Conservation (phyloP, 2,329 filamentous ascomycete genomes). For the Neospermospora avenae region DNA sequence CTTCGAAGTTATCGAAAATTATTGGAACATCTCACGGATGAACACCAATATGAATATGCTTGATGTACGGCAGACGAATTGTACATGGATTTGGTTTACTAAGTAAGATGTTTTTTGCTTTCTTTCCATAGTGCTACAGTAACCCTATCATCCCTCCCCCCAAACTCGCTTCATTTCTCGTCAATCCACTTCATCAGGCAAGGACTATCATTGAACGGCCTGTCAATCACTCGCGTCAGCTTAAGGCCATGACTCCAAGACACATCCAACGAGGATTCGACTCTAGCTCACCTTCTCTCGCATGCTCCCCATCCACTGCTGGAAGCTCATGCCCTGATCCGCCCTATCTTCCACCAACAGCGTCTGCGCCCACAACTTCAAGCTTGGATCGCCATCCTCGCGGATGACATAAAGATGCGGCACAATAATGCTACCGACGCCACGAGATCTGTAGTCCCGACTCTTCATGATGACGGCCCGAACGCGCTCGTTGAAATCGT, state of each 20-base stretch:
- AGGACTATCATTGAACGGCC: conserved; percentile 30
- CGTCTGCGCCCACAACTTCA: conserved; percentile 96
- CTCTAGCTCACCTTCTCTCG: conserved; percentile 79
- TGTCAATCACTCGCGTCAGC: conserved; percentile 28
- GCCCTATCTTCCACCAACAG: conserved; percentile 91
- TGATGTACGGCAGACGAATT: too few species aligned
- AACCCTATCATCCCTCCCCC: background rate
- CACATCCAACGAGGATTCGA: background rate
- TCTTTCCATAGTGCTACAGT: conserved; percentile 4
- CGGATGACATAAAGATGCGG: conserved; percentile 91
- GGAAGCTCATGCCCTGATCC: conserved; percentile 88
- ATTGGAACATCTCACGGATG: too few species aligned
- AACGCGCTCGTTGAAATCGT: conserved; percentile 94
- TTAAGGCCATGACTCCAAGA: conserved; percentile 22
- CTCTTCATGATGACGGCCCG: conserved; percentile 90
- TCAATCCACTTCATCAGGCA: background rate
- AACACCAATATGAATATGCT: too few species aligned
- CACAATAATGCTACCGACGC: conserved; percentile 88
- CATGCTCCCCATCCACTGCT: conserved; percentile 88
- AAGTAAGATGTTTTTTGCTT: conserved; percentile 17
- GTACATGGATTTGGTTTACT: background rate
- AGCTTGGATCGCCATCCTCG: conserved; percentile 91
- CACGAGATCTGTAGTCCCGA: conserved; percentile 78
- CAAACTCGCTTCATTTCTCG: background rate
- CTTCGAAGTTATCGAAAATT: too few species aligned